Conservation (phyloP, 768 basidiomycete species). For the Trametes cinnabarina region DNA sequence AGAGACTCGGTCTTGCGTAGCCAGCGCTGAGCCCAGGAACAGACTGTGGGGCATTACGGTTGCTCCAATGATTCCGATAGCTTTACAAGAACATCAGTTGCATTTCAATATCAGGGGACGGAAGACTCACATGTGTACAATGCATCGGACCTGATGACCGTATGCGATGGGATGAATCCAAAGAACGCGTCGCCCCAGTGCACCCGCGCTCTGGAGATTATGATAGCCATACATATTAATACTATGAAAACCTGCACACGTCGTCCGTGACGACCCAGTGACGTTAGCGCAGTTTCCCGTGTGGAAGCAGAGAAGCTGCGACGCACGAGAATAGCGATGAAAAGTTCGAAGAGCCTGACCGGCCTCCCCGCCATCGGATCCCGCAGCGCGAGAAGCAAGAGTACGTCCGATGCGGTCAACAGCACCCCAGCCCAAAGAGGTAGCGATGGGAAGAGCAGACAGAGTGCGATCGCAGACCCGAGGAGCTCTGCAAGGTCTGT, state of each 20-base stretch:
- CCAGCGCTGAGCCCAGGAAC: conserved; percentile 84
- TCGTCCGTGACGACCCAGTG: not conserved
- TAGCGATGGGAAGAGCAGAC: conserved; percentile 47
- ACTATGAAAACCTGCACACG: conserved; percentile 41
- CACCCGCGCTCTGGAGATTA: conserved; percentile 69
- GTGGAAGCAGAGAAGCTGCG: not conserved
- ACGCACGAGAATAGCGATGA: conserved; percentile 62
- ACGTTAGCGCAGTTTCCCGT: conserved; percentile 4
- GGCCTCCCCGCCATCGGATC: conserved; percentile 69
- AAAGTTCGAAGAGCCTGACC: conserved; percentile 63
- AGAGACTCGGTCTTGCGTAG: conserved; percentile 74
- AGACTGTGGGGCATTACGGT: conserved; percentile 94
- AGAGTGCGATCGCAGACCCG: conserved; percentile 58
- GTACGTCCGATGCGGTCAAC: conserved; percentile 47
- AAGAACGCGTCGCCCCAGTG: conserved; percentile 72
- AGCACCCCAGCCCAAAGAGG: conserved; percentile 50
- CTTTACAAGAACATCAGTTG: conserved; percentile 30
- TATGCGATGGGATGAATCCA: conserved; percentile 74
- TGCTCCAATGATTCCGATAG: conserved; percentile 74
- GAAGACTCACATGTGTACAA: conserved; percentile 61
- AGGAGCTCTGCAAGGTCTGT: conserved; percentile 62
- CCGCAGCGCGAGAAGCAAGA: conserved; percentile 62
- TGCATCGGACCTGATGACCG: conserved; percentile 51
- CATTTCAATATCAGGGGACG: conserved; percentile 26
- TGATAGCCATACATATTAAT: conserved; percentile 72